phyloP scores from a whole-genome alignment of 2,329 filamentous ascomycete species.

The Colletotrichum phormii region DNA sequence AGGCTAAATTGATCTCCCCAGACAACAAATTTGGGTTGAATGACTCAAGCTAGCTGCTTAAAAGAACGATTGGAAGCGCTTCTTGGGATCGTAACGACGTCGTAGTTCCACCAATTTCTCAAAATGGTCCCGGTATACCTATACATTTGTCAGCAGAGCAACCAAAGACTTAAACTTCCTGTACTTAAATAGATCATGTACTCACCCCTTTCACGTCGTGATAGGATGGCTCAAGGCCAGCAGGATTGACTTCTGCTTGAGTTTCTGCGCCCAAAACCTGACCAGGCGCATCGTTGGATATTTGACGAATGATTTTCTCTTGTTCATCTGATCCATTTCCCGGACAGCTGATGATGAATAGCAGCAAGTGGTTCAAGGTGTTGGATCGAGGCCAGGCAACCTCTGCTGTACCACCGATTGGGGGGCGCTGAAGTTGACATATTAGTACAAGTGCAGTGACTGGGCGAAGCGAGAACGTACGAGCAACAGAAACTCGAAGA shows the following conservation, averaged over 20 bases:
- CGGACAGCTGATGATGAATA: conserved; percentile 18
- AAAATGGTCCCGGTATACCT: conserved; percentile 25
- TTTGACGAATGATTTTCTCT: conserved; percentile 7
- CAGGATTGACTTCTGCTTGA: conserved; percentile 16
- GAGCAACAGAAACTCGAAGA: conserved; percentile 19
- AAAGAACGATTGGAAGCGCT: conserved; percentile 20
- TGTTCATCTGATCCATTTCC: conserved; percentile 11
- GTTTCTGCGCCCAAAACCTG: neutral
- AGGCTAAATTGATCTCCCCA: too few relatives aligned
- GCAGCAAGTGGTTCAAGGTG: conserved; percentile 4
- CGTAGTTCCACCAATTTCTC: conserved; percentile 9
- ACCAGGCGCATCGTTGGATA: conserved; percentile 6
- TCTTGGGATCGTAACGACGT: conserved; percentile 1
- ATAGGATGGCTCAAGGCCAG: conserved; percentile 16
- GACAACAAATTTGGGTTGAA: too few relatives aligned
- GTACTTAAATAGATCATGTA: neutral
- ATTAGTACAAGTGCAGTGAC: neutral
- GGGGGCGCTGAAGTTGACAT: neutral
- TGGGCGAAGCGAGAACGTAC: neutral
- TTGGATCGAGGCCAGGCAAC: conserved; percentile 23
- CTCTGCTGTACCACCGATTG: conserved; percentile 15
- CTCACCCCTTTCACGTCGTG: conserved; percentile 11
- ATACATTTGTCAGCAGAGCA: neutral
- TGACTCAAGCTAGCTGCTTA: neutral
- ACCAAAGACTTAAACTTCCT: too few relatives aligned